phyloP scores from a whole-genome alignment of 2,329 filamentous ascomycete species.

The Didymella exigua region DNA sequence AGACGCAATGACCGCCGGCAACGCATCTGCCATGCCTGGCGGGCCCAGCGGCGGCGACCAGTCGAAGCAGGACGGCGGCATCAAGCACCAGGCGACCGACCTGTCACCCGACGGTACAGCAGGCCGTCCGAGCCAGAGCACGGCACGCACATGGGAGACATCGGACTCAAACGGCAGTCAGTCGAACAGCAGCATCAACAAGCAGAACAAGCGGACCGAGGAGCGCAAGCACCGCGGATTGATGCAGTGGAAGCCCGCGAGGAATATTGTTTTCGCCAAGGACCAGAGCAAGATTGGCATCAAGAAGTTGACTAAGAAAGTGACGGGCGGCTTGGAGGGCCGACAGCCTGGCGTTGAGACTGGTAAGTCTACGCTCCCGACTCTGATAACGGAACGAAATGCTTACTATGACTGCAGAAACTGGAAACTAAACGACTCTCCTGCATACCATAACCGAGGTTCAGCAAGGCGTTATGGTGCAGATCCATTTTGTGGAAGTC shows the following conservation, averaged over 20 bases:
- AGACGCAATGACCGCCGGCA: constrained; percentile 54
- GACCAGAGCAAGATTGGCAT: constrained; percentile 82
- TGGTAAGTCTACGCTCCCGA: constrained; percentile 37
- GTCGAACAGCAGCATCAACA: constrained; percentile 64
- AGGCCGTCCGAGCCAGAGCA: constrained; percentile 34
- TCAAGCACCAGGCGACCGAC: constrained; percentile 38
- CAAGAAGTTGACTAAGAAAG: constrained; percentile 74
- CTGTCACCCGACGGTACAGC: constrained; percentile 29
- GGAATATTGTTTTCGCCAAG: constrained; percentile 85
- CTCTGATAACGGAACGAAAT: background rate
- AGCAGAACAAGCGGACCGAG: constrained; percentile 71
- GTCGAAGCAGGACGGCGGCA: constrained; percentile 23
- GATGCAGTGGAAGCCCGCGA: constrained; percentile 94
- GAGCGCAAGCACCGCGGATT: constrained; percentile 85
- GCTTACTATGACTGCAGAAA: constrained; percentile 31
- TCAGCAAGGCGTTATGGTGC: constrained; percentile 11
- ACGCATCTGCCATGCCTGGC: constrained; percentile 30
- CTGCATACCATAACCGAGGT: background rate
- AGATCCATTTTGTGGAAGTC: background rate
- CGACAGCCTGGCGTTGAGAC: constrained; percentile 89
- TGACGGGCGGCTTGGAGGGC: constrained; percentile 73
- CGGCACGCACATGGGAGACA: constrained; percentile 35
- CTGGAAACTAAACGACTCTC: constrained; percentile 22
- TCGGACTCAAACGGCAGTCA: constrained; percentile 25
- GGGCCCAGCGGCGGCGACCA: constrained; percentile 21